Base-by-base conservation (phyloP, 163 green algal genomes). In the Chlamydomonas reinhardtii region DNA sequence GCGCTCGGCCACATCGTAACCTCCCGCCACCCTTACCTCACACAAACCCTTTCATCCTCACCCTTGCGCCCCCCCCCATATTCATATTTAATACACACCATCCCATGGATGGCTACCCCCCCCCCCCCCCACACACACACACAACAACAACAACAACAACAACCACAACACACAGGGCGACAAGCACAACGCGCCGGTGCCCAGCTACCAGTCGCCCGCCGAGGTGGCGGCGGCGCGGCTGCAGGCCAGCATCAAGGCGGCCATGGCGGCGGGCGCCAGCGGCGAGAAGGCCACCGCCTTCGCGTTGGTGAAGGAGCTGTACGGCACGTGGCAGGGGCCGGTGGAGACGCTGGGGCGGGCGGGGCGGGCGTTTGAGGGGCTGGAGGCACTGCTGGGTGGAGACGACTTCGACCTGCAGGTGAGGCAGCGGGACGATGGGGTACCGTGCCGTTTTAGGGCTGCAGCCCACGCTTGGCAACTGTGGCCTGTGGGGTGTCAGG, bases 311-410 rank as follows among this genome's bases (percentile, higher is more conserved):
- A 92, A 91, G 76, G 90, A 86, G 81, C 64, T 95, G 84, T 95
- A 94, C 73, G 74, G 76, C 54, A 71, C 89, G 83, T 98, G 95
- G 95, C 64, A 86, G 80, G 82, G 77, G 43, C 94, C 95, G 4
- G 94, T 98, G 43, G 88, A 90, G 70, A 91, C 94, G 34, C 86
- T 98, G 61, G 62, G 69, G n/a, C 89, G 87, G 35, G 95, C 95
- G 27, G 95, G 96, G 3, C 81, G 82, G 5, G 95, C 95, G 11
- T 98, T 98, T 74, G 93, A 97, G 48, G 95, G 95, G 2, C 88
- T 98, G 73, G 95, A 98, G 88, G 90, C 91, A 52, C 85, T 98
- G 74, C 93, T 98, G 32, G 95, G 95, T 0, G 95, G 80, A 34
- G 89, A 71, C 85, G 91, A 61, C 0, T 98, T 98, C 84, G 90